Percentiles rank a stretch among this genome's conserved stretches.
These are phyloP conservation scores for Ophiorrhiza pumila DNA, from an alignment of 257 asterid genomes.

Conservation along the genomic window DNA sequence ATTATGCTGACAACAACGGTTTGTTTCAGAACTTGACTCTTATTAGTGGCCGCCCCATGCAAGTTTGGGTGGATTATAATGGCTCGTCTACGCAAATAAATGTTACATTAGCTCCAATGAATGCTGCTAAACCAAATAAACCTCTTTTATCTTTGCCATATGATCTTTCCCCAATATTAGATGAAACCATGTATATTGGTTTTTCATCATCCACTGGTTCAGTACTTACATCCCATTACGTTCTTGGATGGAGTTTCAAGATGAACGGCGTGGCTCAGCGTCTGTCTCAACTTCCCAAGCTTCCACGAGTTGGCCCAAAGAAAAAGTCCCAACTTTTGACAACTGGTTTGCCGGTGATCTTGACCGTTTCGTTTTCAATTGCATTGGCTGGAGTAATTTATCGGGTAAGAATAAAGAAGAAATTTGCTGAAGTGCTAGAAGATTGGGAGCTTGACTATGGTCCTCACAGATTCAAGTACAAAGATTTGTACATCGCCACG, in stretches of 20 bases:
- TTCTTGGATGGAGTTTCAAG: constrained; percentile 82
- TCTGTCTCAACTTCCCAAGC: constrained; percentile 40
- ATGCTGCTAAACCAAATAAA: constrained; percentile 32
- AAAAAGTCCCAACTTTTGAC: constrained; percentile 23
- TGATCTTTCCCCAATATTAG: constrained; percentile 46
- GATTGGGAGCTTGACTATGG: constrained; percentile 75
- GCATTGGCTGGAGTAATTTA: constrained; percentile 2
- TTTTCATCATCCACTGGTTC: constrained; percentile 74
- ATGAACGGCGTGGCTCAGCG: constrained; percentile 41
- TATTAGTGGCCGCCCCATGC: constrained; percentile 41
- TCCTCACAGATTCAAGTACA: constrained; percentile 62
- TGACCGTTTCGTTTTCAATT: constrained; percentile 14
- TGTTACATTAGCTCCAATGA: constrained; percentile 46
- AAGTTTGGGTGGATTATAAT: constrained; percentile 69
- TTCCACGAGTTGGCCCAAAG: constrained; percentile 29
- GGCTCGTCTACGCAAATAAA: constrained; percentile 31
- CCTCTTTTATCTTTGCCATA: constrained; percentile 42
- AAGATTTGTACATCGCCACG: constrained; percentile 56
- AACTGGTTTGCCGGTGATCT: constrained; percentile 19
- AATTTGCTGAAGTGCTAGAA: constrained; percentile 53
- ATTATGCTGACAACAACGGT: constrained; percentile 29
- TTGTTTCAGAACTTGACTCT: constrained; percentile 37
- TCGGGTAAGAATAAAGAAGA: constrained; percentile 29
- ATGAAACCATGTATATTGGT: constrained; percentile 57
- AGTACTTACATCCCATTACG: constrained; percentile 57